Evolutionary conservation across 495 filamentous ascomycete species (phyloP), one percentile per base, ranked within the genome.

Genomic region (Sphaerosporella brunnea): DNA sequence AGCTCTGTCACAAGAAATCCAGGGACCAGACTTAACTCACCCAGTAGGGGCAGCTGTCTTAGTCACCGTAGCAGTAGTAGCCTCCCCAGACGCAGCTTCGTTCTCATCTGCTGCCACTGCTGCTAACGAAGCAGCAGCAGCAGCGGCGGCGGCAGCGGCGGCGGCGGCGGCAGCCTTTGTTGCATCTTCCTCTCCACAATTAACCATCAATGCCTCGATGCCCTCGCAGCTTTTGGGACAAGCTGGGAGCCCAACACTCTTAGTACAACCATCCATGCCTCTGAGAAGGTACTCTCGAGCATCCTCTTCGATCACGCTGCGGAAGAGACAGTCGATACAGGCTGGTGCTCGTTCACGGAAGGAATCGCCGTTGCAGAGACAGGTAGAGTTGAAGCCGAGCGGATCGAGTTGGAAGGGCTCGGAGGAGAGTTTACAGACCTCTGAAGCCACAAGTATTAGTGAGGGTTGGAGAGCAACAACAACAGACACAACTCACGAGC

Each of bases 271-370:
- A 24, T 43, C 19, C 40, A 43, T 43, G 13, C 40, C 40, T 11
- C 11, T 24, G 23, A 43, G 21, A 26, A 43, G 40, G 20, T 19
- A 10, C 11, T 43, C 40, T 18, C 47, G 47, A 16, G 23, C 24
- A 19, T 15, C 41, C 4, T 23, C 34, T 9, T 53, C 51, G 16
- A 34, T 50, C 4, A 36, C 47, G 4, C 32, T 28, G 15, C 37
- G 36, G 47, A 53, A 50, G 7, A 53, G 38, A 28, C 47, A 53
- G 48, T 53, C 35, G 23, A 50, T 53, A 19, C 47, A 53, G n/a
- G 19, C 45, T 16, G 50, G 50, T 15, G 50, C 26, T 1, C 41
- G 25, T 36, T 52, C 45, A 23, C 38, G 23, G 36, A 52, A 52
- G 2, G n/a, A n/a, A 4, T 48, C 46, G 23, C 23, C 20, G 15